Evolutionary conservation across 1,139 yeast species (phyloP).

Genomic region (Geotrichum fermentans): DNA sequence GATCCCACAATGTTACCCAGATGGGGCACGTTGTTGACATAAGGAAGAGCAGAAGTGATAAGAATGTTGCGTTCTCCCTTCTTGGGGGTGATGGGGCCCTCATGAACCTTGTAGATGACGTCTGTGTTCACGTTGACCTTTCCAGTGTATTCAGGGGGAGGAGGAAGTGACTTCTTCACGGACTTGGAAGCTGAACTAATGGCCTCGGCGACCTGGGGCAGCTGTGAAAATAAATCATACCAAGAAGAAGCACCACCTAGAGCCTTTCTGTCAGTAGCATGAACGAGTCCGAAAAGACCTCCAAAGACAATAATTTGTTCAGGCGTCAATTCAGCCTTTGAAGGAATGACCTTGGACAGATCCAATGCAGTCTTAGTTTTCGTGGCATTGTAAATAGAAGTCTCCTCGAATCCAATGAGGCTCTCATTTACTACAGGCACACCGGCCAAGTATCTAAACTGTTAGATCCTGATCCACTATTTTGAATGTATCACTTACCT

Average conservation of each 20-base stretch:
- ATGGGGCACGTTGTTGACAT: conserved; percentile 97
- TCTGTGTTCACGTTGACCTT: conserved; percentile 38
- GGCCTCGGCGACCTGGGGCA: conserved; percentile 24
- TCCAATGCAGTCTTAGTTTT: conserved; percentile 8
- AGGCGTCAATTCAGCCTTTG: conserved; percentile 30
- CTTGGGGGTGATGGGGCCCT: conserved; percentile 48
- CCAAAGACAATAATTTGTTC: conserved; percentile 22
- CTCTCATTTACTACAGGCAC: conserved; percentile 28
- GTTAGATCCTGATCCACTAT: conserved; percentile 23
- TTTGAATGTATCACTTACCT: conserved; percentile 42
- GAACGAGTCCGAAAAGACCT: conserved; percentile 20
- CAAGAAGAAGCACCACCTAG: conserved; percentile 14
- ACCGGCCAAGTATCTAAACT: conserved; percentile 36
- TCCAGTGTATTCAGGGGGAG: conserved; percentile 55
- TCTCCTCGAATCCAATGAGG: conserved; percentile 28
- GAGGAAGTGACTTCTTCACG: conserved; percentile 14
- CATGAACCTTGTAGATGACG: conserved; percentile 30
- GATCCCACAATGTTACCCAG: conserved; percentile 95
- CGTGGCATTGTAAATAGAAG: conserved; percentile 20
- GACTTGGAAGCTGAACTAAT: conserved; percentile 12
- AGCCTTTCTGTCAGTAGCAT: conserved; percentile 17
- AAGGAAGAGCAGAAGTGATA: conserved; percentile 94
- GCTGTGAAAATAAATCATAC: conserved; percentile 20
- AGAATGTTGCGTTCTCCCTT: conserved; percentile 71
- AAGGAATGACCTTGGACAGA: conserved; percentile 9